These are phyloP conservation scores for Rhodamnia argentea DNA, from an alignment of 345 rosid species.

Conservation along the genomic window DNA sequence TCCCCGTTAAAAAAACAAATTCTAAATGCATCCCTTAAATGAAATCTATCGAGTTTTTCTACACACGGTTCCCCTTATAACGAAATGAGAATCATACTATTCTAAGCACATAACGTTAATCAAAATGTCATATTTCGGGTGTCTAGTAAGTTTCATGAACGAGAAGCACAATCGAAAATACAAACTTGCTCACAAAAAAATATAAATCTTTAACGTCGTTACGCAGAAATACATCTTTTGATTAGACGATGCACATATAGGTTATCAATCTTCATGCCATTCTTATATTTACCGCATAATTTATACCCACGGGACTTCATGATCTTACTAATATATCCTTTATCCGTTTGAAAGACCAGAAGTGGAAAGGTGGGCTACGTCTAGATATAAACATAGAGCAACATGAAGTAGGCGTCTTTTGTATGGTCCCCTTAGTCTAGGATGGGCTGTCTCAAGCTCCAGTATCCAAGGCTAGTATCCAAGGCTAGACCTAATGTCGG, in stretches of 20 bases:
- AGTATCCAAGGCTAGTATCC: no score
- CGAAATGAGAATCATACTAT: not conserved
- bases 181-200: not conserved
- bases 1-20: not conserved
- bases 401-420: not conserved
- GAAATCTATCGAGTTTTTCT: not conserved
- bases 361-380: not conserved
- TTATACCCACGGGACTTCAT: not conserved
- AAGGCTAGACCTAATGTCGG: not conserved
- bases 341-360: not conserved
- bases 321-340: not conserved
- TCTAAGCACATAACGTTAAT: not conserved
- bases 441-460: no score
- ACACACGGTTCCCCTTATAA: not conserved
- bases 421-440: not conserved
- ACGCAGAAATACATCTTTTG: not conserved
- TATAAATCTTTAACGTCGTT: not conserved
- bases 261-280: not conserved
- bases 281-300: not conserved
- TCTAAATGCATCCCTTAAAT: not conserved
- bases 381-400: not conserved
- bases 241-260: not conserved
- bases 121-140: fast-evolving
- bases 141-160: fast-evolving
- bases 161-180: not conserved